A percentile compares a stretch with the other conserved stretches of the same genome.
Conservation (phyloP, 441 rosid species). For the Pelargonium citronellum region DNA sequence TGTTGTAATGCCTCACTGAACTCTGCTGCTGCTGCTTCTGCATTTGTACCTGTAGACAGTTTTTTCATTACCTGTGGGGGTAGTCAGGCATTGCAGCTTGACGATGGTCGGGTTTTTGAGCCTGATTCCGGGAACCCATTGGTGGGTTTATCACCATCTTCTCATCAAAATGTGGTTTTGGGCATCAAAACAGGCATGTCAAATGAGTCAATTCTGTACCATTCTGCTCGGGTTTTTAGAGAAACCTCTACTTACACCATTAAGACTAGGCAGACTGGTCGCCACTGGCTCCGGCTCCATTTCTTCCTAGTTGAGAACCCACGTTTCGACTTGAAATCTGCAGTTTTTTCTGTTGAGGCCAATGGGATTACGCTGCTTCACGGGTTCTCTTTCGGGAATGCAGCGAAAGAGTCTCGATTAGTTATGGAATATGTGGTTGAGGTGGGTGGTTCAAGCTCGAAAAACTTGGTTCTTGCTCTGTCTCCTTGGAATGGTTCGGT, state of each 20-base stretch:
- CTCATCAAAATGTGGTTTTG: slow-evolving; percentile 5
- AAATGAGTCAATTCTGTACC: slow-evolving; percentile 20
- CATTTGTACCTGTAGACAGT: slow-evolving; percentile 18
- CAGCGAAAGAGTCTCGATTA: neutral
- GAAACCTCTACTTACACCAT: slow-evolving; percentile 21
- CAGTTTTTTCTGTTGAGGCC: slow-evolving; percentile 22
- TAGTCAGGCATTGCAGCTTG: slow-evolving; percentile 13
- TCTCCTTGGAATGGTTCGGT: slow-evolving; percentile 23
- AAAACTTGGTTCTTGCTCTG: slow-evolving; percentile 16
- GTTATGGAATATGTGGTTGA: slow-evolving; percentile 28
- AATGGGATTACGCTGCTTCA: slow-evolving; percentile 21
- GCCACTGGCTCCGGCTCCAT: slow-evolving; percentile 33
- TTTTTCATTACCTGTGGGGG: slow-evolving; percentile 25
- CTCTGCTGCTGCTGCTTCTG: neutral
- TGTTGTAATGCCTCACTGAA: neutral
- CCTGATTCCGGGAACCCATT: slow-evolving; percentile 16
- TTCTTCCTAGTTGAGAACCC: slow-evolving; percentile 20
- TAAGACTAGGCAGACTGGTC: slow-evolving; percentile 22
- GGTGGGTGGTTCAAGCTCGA: slow-evolving; percentile 21
- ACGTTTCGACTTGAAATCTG: slow-evolving; percentile 22
- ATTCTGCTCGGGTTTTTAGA: slow-evolving; percentile 25
- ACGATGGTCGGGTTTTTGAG: slow-evolving; percentile 19
- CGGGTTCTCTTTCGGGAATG: slow-evolving; percentile 15
- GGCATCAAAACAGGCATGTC: neutral
- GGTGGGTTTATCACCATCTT: slow-evolving; percentile 15